Base-by-base conservation (phyloP, 2,329 filamentous ascomycete species). In the Neodidymelliopsis sp. region DNA sequence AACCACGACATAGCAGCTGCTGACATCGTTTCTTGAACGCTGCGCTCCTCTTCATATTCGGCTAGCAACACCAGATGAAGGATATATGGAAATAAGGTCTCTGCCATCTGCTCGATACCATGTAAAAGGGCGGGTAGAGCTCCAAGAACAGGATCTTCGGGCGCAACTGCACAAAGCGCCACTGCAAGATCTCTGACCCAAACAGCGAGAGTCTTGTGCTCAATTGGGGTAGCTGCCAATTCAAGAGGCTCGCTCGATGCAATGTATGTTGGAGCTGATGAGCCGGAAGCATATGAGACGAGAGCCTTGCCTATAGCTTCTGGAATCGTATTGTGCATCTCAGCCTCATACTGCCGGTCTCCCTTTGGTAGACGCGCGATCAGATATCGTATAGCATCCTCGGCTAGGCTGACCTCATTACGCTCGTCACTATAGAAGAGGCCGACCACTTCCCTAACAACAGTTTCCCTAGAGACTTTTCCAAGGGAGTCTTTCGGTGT, bases 81-180 rank as follows among this genome's bases (percentile, higher is more conserved):
- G 42, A 97, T 82, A 57, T 90, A 95, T 0, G 92, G 91, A 38
- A 97, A 87, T 0, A 90, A 79, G 30, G 85, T 82, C 52, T 86
- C 82, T 0, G 91, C 88, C 65, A 97, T 85, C 0, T 83, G 82
- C 29, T 83, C 80, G 19, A 93, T 83, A 10, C 81, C 79, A 10
- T 77, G 72, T 4, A 97, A 76, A 28, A 94, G 81, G 4, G 83
- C 82, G 2, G 82, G 77, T 18, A 97, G 73, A 2, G 87, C 82
- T 9, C 82, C 82, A 29, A 97, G 78, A 2, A 96, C 78, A 11
- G 87, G 82, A 50, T 90, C 87, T 13, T 84, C 75, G 30, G 79
- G 25, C 81, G 84, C 51, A 61, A 67, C 53, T 22, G 49, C 48
- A 37, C 69, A 69, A 15, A 96, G 75, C 27, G 83, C 76, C 1